These are phyloP conservation scores for Chlamydomonas sphaeroides DNA, from an alignment of 139 green algal genomes.

Conservation along the genomic window DNA sequence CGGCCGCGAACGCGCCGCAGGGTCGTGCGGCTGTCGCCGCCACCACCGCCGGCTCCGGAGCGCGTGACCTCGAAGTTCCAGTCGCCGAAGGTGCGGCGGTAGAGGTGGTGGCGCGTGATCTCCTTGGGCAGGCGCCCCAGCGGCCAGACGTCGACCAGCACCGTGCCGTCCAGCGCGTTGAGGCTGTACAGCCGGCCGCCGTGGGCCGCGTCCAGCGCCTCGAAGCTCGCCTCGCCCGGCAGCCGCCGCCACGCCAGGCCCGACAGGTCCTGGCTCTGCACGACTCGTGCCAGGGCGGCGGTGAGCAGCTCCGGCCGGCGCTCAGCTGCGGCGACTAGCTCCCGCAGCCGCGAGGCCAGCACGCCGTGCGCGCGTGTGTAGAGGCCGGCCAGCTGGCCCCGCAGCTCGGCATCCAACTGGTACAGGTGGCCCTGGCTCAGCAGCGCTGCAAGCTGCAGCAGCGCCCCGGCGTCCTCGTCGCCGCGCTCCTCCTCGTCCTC, in stretches of 20 bases:
- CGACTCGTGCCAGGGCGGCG: not conserved
- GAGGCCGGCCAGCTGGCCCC: conserved; percentile 17
- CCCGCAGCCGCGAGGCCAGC: conserved; percentile 1
- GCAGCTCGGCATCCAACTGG: not conserved
- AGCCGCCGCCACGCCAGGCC: too few relatives aligned
- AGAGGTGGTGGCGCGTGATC: conserved; percentile 58
- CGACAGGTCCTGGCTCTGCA: not conserved
- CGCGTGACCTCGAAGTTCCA: conserved; percentile 62
- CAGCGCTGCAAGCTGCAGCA: conserved; percentile 42
- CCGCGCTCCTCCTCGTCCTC: too few relatives aligned
- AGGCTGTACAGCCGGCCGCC: conserved; percentile 57
- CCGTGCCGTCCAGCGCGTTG: conserved; percentile 58
- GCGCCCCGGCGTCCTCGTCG: conserved; percentile 17
- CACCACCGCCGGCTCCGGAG: not conserved
- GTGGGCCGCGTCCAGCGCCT: conserved; percentile 28
- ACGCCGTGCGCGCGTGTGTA: conserved; percentile 36
- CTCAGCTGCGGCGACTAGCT: too few relatives aligned
- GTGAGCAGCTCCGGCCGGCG: not conserved
- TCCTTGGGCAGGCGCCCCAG: conserved; percentile 52
- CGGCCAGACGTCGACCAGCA: conserved; percentile 51
- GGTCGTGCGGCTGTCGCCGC: conserved; percentile 35
- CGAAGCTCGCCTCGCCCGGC: conserved; percentile 35
- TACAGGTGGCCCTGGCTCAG: conserved; percentile 55
- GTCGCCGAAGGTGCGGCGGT: conserved; percentile 59
- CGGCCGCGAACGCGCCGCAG: conserved; percentile 18